Percentiles rank a stretch among this genome's conserved stretches.
Conservation (phyloP, 2,329 filamentous ascomycete species). For the Paracoccidioides brasiliensis region DNA sequence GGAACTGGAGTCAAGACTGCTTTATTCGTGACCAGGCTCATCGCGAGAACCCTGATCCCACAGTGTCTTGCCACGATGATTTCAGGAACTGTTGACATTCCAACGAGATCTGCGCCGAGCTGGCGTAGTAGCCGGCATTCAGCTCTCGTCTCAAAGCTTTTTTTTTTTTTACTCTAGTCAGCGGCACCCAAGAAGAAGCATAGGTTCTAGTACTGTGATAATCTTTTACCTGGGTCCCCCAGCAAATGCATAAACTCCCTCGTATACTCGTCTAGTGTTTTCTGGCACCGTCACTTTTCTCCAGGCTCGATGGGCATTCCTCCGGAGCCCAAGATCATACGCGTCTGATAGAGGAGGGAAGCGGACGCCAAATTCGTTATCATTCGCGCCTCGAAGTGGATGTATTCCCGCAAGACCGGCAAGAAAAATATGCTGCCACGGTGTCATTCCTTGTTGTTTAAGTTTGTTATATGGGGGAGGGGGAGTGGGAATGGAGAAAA, state of each 20-base stretch:
- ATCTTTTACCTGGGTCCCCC: conserved; percentile 44
- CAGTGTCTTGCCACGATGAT: conserved; percentile 53
- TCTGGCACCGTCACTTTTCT: conserved; percentile 34
- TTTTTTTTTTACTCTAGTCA: not conserved
- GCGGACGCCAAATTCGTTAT: conserved; percentile 47
- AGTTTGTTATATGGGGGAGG: not conserved
- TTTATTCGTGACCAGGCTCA: conserved; percentile 54
- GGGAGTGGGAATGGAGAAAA: not conserved
- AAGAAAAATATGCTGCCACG: conserved; percentile 46
- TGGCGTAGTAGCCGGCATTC: conserved; percentile 50
- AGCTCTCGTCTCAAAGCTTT: conserved; percentile 50
- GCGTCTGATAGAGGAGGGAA: conserved; percentile 54
- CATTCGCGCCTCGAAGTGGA: conserved; percentile 50
- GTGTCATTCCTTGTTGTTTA: conserved; percentile 9
- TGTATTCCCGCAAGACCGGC: conserved; percentile 49
- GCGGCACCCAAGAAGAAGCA: not conserved
- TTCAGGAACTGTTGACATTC: conserved; percentile 58
- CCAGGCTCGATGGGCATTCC: conserved; percentile 46
- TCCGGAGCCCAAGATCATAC: conserved; percentile 49
- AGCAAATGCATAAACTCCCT: conserved; percentile 54
- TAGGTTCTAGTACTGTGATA: not conserved
- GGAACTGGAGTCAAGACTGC: conserved; percentile 47
- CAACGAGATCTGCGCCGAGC: conserved; percentile 54
- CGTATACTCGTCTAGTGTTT: conserved; percentile 42
- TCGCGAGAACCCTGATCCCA: conserved; percentile 49